Evolutionary conservation across 2,329 filamentous ascomycete genomes (phyloP), one percentile per base, ranked within the genome.

Genomic region (Anisogramma anomala): DNA sequence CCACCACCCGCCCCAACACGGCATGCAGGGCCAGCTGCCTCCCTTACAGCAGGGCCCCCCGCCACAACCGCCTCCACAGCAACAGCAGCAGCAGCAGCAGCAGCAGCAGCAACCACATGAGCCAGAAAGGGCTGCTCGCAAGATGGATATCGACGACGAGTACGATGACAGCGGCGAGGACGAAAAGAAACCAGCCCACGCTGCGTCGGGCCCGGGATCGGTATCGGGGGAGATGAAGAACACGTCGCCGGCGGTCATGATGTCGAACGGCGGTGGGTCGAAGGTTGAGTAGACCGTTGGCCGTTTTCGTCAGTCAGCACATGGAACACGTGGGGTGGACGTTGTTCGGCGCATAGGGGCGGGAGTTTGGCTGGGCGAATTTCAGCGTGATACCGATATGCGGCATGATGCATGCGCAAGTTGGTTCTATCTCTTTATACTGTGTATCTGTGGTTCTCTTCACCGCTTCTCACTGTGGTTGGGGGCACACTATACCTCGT

Each of bases 101-200:
- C 41, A 35, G 13, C 40, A 35, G 32, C 37, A 41, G 30, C 65
- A 71, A 15, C 60, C 69, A 14, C 79, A 79, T 43, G 89, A 96
- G 63, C 84, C 87, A 8, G 78, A 83, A 59, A 67, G 78, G 39
- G 87, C 91, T 25, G 86, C 87, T 15, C 74, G 91, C 17, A 94
- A 94, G 62, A 93, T 98, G 77, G 89, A 96, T 6, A 84, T 96
- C 15, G 88, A 98, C 52, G 91, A 98, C 59, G 84, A 96, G 58
- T 96, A 98, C 54, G 89, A 96, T 58, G 89, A 96, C 54, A 89
- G 88, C 43, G 85, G 77, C 4, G 88, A 94, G 50, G 89, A 95
- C 45, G 82, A 91, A 43, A 80, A 81, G 64, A 81, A 81, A 58
- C 57, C 59, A 1, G 58, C 54, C 3, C 52, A 56, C 11, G 52